Base-by-base conservation (phyloP, 768 basidiomycete genomes). In the Daedaleopsis sinensis region DNA sequence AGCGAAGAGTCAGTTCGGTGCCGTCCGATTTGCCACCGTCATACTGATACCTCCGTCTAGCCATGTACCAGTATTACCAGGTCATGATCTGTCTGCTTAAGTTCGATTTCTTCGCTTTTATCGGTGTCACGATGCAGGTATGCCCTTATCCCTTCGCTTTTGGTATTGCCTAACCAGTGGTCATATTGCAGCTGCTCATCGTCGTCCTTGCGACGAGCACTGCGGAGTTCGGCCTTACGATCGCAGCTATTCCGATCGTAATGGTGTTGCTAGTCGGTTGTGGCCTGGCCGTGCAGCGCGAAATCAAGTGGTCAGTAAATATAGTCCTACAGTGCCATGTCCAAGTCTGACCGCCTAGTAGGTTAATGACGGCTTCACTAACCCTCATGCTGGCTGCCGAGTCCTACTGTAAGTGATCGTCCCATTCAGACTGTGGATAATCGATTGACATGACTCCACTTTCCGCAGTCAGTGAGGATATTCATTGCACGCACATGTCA, bases 11-110 rank as follows among this genome's bases (percentile, higher is more conserved):
- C 64, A 59, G 85, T 72, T 13, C 7, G 27, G 27, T 24, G 35
- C 24, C 24, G 21, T 19, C 46, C 16, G 18, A 35, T 8, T 32
- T 44, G n/a, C 38, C 18, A 54, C 36, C 38, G 21, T 35, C 46
- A 19, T 11, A 21, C 12, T 21, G 23, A 32, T 53, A 24, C 36
- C 23, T 27, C 23, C 47, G 47, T 13, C 19, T 64, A 94, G 92
- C 83, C 36, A 94, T 94, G 93, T 94, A 92, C 72, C 90, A 89
- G 67, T 92, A 79, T 75, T 94, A 94, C 69, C 90, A 94, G 76
- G 84, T 94, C 67, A 84, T 93, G 81, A 85, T 94, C 49, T 93
- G 91, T 69, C 81, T 94, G 55, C 83, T 94, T 67, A 94, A 93
- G 72, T 93, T 94, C 72, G 92, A 94, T 73, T 94, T 93, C 74